Base-by-base conservation (phyloP, 2,329 filamentous ascomycete species). In the Canariomyces notabilis region DNA sequence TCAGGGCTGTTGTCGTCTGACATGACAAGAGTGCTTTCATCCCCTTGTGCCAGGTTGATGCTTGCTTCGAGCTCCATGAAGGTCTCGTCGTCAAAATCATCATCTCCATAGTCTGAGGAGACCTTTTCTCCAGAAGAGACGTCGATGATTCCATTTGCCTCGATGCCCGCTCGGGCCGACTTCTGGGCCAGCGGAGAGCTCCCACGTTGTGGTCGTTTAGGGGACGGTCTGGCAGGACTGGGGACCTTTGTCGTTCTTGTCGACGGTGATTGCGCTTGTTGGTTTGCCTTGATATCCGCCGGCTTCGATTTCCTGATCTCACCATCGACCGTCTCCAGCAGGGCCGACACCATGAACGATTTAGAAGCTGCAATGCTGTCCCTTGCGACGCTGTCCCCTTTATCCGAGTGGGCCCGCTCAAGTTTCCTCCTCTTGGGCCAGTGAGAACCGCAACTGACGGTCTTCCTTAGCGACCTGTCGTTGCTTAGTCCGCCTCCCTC, bases 391-490 rank as follows among this genome's bases (percentile, higher is more conserved):
- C 58, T 59, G 44, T 61, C 62, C 23, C 57, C 53, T 36, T 65
- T 60, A 3, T 63, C 63, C 0, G 64, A 59, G 41, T 69, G 73
- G 12, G 68, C 63, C 26, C 71, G 72, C 40, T 81, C 77, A 6
- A 80, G 59, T 55, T 75, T 83, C 55, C 82, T 75, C 53, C 82
- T 74, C 63, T 90, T 90, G 1, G 84, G 82, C 76, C 83, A 87
- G 55, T 85, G 77, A 19, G 77, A 72, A 15, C 82, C 83, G 59
- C 82, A 86, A 61, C 83, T 89, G 49, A 82, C 75, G 2, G 83
- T 76, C 54, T 83, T 76, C 56, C 83, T 75, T 34, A 88, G 64
- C 4, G 70, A 71, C 49, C 67, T 69, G 50, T 68, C 72, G 37
- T 68, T 68, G 52, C 67, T 67, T 44, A 65, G 63, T 26, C 62